Base-by-base conservation (phyloP, 345 rosid species). In the Hevea brasiliensis region DNA sequence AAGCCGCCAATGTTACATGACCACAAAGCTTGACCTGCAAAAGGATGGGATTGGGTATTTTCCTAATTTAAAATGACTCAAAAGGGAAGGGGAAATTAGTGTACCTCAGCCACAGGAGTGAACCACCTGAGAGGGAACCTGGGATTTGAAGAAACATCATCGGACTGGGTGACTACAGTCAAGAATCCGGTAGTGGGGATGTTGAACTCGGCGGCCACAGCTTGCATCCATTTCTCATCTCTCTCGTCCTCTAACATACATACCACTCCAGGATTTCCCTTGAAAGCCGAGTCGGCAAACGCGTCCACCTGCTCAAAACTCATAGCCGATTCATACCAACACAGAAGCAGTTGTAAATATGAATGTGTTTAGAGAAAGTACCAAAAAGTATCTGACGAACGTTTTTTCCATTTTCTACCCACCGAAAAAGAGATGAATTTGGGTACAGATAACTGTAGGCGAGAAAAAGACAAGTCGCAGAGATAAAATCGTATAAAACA, bases 1-100 rank as follows among this genome's bases (percentile, higher is more conserved):
- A 86, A 73, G 97, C 87, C 21, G 97, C 97, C 53, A 94, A 73
- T 32, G 97, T 94, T 48, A 87, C 98, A 77, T 94, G 98, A 32
- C 97, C 97, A 56, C 98, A 89, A 9, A 94, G 89, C 6, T 79
- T 35, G 18, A 89, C 87, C 97, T 94, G 83, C 68, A 50, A 65
- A 68, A 72, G 27, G 10, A 32, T 32, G 24, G 17, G 24, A 4
- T 1, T 21, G 20, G 23, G 55, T 14, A 18, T 32, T 18, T 45
- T 40, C 18, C 44, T 41, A 57, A 8, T n/a, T 18, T 20, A 6
- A 7, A 54, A 54, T 9, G 20, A 35, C 44, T 12, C 3, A 48
- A 0, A 53, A 51, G n/a, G n/a, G 37, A 32, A 32, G 37, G 37
- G 37, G 7, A 48, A 41, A 9, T 35, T 26, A 11, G 15, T 41